Percentiles rank a stretch among this genome's conserved stretches.
Conservation (phyloP, 768 basidiomycete species). For the Exsudoporus frostii region DNA sequence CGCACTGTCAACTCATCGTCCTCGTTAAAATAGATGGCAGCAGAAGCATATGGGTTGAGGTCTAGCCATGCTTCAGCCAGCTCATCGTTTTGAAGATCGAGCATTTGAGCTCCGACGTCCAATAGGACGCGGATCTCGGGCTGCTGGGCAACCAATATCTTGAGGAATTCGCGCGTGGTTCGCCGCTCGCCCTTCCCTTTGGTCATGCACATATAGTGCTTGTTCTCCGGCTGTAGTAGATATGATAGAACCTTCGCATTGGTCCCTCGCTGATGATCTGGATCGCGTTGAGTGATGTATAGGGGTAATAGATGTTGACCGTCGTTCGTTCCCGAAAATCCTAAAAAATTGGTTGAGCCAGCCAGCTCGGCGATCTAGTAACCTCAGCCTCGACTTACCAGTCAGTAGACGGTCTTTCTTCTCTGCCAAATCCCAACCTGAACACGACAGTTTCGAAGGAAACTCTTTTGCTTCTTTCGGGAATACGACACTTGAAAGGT, state of each 20-base stretch:
- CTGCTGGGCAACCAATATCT: conserved; percentile 31
- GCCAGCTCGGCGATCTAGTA: neutral
- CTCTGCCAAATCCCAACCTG: conserved; percentile 38
- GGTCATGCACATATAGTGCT: conserved; percentile 17
- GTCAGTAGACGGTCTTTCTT: conserved; percentile 17
- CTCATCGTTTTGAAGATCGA: conserved; percentile 45
- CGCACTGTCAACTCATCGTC: conserved; percentile 34
- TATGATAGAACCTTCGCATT: conserved; percentile 41
- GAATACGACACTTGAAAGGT: conserved; percentile 36
- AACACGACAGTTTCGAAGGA: conserved; percentile 32
- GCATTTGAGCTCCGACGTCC: conserved; percentile 57
- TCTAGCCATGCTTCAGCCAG: conserved; percentile 42
- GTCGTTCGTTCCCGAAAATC: conserved; percentile 42
- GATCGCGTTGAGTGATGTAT: conserved; percentile 31
- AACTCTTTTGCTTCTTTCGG: conserved; percentile 38
- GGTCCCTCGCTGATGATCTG: conserved; percentile 34
- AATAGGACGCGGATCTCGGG: conserved; percentile 46
- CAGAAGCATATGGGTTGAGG: conserved; percentile 13
- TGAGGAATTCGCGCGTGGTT: conserved; percentile 21
- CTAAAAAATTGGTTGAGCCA: conserved; percentile 5
- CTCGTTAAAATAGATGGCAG: conserved; percentile 34
- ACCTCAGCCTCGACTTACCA: conserved; percentile 1
- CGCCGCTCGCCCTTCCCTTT: conserved; percentile 12
- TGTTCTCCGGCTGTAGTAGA: conserved; percentile 26
- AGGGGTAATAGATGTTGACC: conserved; percentile 37